Base-by-base conservation (phyloP, 2,329 filamentous ascomycete genomes). In the Talaromyces marneffei region DNA sequence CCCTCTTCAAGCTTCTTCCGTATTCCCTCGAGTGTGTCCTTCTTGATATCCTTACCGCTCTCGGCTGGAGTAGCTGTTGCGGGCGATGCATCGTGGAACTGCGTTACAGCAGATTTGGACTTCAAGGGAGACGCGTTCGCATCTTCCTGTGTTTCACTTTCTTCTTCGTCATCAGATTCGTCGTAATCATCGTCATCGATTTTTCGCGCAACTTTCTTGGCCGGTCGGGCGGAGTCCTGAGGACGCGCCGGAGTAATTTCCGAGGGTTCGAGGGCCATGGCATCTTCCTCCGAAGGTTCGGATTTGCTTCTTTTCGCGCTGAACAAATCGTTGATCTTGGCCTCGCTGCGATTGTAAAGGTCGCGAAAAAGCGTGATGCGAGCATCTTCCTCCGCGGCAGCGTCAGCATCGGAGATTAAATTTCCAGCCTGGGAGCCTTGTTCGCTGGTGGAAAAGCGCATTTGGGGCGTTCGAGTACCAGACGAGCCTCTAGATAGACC, bases 1-100 rank as follows among this genome's bases (percentile, higher is more conserved):
- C 91, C 91, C 71, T 96, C 90, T 75, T 97, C 92, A 65, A 97
- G 78, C 75, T 92, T 91, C 77, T 96, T 96, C 71, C 94, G 90
- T 74, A 91, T 90, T 80, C 96, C 90, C 72, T 96, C 92, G 7
- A 88, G 87, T 25, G 87, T 84, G 73, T 91, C 85, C 79, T 76
- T 84, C 78, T 69, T 84, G 72, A 55, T 31, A 53, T 80, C 70
- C 67, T 85, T 85, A 44, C 82, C 78, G 60, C 83, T 87, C 60
- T 84, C 85, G 65, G 80, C 85, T 66, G 83, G 88, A 66, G 80
- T 83, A 66, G 81, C 83, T 60, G 82, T 86, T 70, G 85, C 85
- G 71, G 84, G 87, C 48, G 86, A 87, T 64, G 88, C 89, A 67
- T 79, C 83, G 65, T 84, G 81, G 64, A 83, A 79, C 68, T 80